Conservation (phyloP, 2,329 filamentous ascomycete species). For the Chalaropsis thielavioides region DNA sequence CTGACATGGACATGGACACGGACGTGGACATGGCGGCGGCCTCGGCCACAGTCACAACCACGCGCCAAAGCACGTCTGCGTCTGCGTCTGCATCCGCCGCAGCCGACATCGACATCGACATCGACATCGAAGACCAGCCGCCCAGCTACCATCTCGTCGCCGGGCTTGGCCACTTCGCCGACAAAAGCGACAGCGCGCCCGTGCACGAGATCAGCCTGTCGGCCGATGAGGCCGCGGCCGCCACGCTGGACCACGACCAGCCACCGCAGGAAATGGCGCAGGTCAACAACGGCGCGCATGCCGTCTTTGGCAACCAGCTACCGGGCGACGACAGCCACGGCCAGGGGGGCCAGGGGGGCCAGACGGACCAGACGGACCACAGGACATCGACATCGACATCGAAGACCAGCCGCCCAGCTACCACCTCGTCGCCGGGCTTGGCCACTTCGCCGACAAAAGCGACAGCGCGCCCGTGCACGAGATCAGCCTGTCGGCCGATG, state of each 20-base stretch:
- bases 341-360: neutral
- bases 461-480: neutral
- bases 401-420: too few relatives aligned
- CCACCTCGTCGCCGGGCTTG: neutral
- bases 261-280: constrained; percentile 5
- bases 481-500: neutral
- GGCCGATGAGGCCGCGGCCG: neutral
- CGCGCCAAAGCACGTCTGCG: too few relatives aligned
- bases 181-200: neutral
- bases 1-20: neutral
- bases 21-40: neutral
- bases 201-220: neutral
- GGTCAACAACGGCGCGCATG: neutral
- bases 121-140: neutral
- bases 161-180: too few relatives aligned
- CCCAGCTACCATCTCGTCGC: too few relatives aligned
- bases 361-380: too few relatives aligned
- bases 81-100: too few relatives aligned
- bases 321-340: neutral
- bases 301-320: neutral
- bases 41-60: too few relatives aligned
- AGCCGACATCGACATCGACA: too few relatives aligned
- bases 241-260: neutral
- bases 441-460: neutral
- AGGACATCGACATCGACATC: too few relatives aligned